These are phyloP conservation scores for Pleoardoris graminearum DNA, from an alignment of 2,329 filamentous ascomycete species.

Conservation along the genomic window DNA sequence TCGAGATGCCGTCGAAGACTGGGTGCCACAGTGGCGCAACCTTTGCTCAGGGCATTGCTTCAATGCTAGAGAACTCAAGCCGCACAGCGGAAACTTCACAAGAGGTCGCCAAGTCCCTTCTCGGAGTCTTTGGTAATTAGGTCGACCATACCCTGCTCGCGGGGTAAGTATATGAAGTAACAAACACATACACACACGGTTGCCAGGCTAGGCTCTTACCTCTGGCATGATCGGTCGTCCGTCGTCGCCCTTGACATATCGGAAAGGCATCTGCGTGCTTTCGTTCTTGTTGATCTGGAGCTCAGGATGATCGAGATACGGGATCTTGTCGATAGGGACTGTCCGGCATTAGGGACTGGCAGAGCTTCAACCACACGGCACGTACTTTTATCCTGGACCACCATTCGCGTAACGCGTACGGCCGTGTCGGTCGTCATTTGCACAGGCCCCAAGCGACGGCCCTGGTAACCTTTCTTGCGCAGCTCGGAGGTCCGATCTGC, in stretches of 20 bases:
- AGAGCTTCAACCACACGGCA: constrained; percentile 9
- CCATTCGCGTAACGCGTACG: constrained; percentile 87
- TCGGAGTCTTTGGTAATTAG: constrained; percentile 92
- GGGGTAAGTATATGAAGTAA: constrained; percentile 26
- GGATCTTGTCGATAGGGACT: constrained; percentile 78
- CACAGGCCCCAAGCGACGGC: constrained; percentile 82
- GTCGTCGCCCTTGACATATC: constrained; percentile 78
- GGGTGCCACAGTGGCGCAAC: constrained; percentile 45
- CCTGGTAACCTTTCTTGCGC: constrained; percentile 87
- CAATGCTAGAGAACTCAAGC: neutral
- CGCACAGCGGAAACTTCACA: constrained; percentile 52
- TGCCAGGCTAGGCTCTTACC: constrained; percentile 56
- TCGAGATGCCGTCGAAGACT: constrained; percentile 31
- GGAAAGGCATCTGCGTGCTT: constrained; percentile 96
- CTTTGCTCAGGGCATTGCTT: constrained; percentile 12
- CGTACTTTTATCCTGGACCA: constrained; percentile 81
- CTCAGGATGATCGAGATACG: constrained; percentile 86
- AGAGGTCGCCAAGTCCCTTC: constrained; percentile 84
- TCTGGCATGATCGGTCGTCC: constrained; percentile 89
- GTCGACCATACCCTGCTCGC: constrained; percentile 81
- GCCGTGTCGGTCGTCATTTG: constrained; percentile 99
- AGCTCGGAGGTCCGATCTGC: constrained; percentile 93
- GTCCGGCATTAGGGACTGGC: constrained; percentile 22
- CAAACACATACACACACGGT: constrained; percentile 12
- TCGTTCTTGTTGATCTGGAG: constrained; percentile 89